Percentiles rank a stretch among this genome's conserved stretches.
Evolutionary conservation across 2,329 filamentous ascomycete genomes (phyloP).

Genomic region (Aspergillus neotritici): DNA sequence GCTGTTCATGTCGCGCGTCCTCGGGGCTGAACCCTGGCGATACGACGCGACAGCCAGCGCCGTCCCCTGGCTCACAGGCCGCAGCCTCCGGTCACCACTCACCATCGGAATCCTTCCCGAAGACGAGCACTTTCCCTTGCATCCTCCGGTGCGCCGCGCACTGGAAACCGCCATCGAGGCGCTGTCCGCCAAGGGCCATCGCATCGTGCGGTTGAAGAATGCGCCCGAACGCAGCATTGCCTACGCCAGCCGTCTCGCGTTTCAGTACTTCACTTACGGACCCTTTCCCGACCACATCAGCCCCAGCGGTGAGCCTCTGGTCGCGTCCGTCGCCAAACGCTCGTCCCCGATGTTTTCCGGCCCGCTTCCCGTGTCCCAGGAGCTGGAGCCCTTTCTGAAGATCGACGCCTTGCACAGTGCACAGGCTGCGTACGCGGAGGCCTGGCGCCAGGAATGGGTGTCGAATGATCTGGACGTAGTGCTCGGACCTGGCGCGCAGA

Average conservation of each 20-base stretch:
- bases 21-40: constrained; percentile 40
- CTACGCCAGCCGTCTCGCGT: constrained; percentile 31
- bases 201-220: constrained; percentile 36
- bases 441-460: constrained; percentile 41
- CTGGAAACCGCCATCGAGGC: constrained; percentile 37
- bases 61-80: constrained; percentile 43
- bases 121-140: constrained; percentile 45
- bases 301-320: constrained; percentile 40
- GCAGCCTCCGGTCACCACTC: constrained; percentile 17
- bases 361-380: constrained; percentile 22
- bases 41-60: constrained; percentile 41
- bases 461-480: constrained; percentile 47
- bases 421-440: constrained; percentile 28
- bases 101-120: constrained; percentile 47
- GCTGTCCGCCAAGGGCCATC: constrained; percentile 43
- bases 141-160: constrained; percentile 47
- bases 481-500: constrained; percentile 46
- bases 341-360: constrained; percentile 22
- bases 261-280: constrained; percentile 36
- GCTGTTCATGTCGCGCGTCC: constrained; percentile 36
- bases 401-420: constrained; percentile 41
- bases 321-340: constrained; percentile 35
- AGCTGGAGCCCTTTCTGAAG: constrained; percentile 31
- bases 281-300: constrained; percentile 27
- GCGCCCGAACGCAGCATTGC: constrained; percentile 24